phyloP scores from a whole-genome alignment of 2,329 filamentous ascomycete species.

The Spiromastix sp. region DNA sequence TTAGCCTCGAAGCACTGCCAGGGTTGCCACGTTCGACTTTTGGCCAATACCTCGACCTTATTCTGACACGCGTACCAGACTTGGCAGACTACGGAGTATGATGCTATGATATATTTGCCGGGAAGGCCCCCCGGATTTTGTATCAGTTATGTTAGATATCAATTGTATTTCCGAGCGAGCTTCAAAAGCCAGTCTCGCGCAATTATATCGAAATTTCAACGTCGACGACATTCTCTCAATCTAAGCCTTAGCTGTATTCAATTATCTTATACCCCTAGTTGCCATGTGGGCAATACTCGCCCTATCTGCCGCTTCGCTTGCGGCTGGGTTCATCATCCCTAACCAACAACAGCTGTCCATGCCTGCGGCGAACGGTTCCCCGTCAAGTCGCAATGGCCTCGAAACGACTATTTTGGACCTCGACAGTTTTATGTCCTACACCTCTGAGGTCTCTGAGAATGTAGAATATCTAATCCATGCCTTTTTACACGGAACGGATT shows the following conservation, averaged over 20 bases:
- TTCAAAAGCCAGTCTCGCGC: too few species aligned
- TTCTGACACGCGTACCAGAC: too few species aligned
- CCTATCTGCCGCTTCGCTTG: constrained; percentile 36
- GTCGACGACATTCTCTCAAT: not conserved
- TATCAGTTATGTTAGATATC: too few species aligned
- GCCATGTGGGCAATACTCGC: constrained; percentile 39
- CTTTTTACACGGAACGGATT: not conserved
- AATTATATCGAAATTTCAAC: too few species aligned
- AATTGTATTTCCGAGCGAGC: too few species aligned
- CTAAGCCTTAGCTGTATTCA: not conserved
- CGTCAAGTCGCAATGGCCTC: not conserved
- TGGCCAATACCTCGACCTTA: too few species aligned
- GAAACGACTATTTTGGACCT: not conserved
- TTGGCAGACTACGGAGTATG: too few species aligned
- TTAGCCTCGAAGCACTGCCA: too few species aligned
- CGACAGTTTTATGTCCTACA: not conserved
- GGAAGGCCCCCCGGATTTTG: too few species aligned
- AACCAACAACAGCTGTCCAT: constrained; percentile 35
- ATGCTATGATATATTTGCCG: too few species aligned
- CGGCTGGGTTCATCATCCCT: constrained; percentile 41
- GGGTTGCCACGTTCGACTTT: too few species aligned
- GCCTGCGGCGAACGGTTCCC: not conserved
- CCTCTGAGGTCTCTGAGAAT: not conserved
- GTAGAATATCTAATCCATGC: not conserved
- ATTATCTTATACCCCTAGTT: not conserved